Evolutionary conservation across 2,329 filamentous ascomycete genomes (phyloP), one percentile per base, ranked within the genome.

Genomic region (Aspergillus floridensis): DNA sequence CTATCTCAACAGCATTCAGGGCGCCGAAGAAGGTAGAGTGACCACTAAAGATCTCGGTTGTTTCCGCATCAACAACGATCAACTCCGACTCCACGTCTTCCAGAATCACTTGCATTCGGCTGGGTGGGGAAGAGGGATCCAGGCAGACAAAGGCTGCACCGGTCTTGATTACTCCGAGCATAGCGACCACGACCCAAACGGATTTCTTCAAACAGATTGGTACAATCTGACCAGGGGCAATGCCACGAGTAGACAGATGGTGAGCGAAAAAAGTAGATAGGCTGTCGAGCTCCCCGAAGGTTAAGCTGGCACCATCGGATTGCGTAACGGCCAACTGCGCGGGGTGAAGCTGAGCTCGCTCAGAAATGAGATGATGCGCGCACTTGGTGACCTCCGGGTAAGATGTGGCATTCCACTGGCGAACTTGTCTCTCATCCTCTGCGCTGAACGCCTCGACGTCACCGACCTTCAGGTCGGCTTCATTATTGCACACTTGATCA

Each of bases 151-250:
- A 55, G 4, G 57, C 51, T 12, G 44, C 52, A 26, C 57, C 57
- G 14, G 57, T 46, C 29, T 55, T 54, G 44, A 59, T 50, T 10
- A 56, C 52, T 8, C 51, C 52, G 11, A 59, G 44, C 31, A 55
- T 55, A 6, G 52, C 52, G 24, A 59, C 52, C 19, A 59, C 35
- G 14, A 57, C 60, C 55, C 53, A 65, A 47, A 49, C 63, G 22
- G 64, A 70, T 47, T 56, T 56, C 10, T 49, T 58, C 14, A 64
- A 62, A 48, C 62, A 59, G 8, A 59, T 35, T 8, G 57, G 57
- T 19, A 59, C 52, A 41, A 59, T 41, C 12, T 16, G 31, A 21
- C 31, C 48, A 29, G 24, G 24, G 22, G n/a, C 48, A 29, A 50
- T 29, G 22, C 48, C 48, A 41, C 35, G 35, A 41, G 35, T 41